Base-by-base conservation (phyloP, 1,284 basidiomycete genomes). In the Cutaneotrichosporon sp. region DNA sequence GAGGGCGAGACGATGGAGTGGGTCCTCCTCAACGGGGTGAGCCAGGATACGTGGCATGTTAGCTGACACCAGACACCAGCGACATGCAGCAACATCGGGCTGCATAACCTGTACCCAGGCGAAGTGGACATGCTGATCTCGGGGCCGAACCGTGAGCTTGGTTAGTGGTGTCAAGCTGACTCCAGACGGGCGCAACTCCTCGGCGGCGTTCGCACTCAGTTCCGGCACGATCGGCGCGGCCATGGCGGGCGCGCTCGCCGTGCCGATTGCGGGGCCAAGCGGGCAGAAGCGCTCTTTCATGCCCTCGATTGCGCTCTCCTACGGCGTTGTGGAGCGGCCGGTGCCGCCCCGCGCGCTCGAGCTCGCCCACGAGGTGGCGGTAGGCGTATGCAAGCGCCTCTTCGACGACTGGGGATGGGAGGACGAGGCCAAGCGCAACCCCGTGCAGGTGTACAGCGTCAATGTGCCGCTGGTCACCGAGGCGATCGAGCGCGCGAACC, bases 181-280 rank as follows among this genome's bases (percentile, higher is more conserved):
- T 10, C 69, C 58, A 79, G 77, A 80, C 56, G 91, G 91, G 20
- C 85, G 91, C 34, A 94, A 94, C 76, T 89, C 88, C 5, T 91
- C 90, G 2, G 76, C 90, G 42, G 91, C 92, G 1, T 92, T 93
- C 73, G 84, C 89, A 6, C 82, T 95, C 45, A 92, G 91, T 0
- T 92, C 91, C 22, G 94, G 94, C 0, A 97, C 94, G 1, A 84
- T 97, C 64, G 93, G 94, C 43, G 92, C 92, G 2, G 90, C 93
- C 2, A 82, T 95, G 69, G 93, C 92, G 43, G 92, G 90, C 7
- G 89, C 92, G 2, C 81, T 95, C 67, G 89, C 90, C 16, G 87
- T 88, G 1, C 87, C 91, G 1, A 79, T 95, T 51, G 83, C 47
- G 84, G 89, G 54, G 83, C 90, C 34, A 86, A 92, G 67, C 87